Evolutionary conservation across 1,284 basidiomycete genomes (phyloP).

Genomic region (Marasmius oreades): DNA sequence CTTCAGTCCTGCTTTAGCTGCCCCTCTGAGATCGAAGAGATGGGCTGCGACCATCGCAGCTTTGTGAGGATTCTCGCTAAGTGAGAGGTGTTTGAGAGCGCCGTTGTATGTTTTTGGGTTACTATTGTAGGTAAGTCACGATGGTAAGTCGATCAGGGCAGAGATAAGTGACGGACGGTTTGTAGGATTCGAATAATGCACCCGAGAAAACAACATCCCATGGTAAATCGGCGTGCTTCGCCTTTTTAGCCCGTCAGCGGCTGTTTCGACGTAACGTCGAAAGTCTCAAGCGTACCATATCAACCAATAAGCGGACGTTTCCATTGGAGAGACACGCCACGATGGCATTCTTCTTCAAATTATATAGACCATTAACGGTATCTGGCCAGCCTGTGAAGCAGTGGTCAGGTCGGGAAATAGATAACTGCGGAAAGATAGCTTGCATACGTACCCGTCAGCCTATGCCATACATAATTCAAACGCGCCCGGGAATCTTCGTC

Average conservation of each 20-base stretch:
- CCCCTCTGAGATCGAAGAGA: constrained; percentile 51
- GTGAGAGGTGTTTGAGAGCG: constrained; percentile 45
- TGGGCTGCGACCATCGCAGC: constrained; percentile 67
- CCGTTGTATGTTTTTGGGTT: constrained; percentile 50
- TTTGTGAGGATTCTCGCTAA: constrained; percentile 38
- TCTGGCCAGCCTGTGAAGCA: constrained; percentile 52
- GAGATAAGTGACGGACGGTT: constrained; percentile 39
- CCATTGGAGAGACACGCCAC: constrained; percentile 61
- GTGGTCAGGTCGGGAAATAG: neutral
- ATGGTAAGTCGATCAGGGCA: neutral
- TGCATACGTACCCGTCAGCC: constrained; percentile 39
- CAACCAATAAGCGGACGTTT: constrained; percentile 53
- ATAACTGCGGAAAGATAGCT: no score
- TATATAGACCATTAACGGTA: constrained; percentile 41
- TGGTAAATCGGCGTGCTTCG: constrained; percentile 54
- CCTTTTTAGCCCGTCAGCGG: constrained; percentile 56
- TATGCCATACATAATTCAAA: constrained; percentile 53
- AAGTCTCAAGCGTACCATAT: constrained; percentile 44
- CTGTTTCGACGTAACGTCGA: no score
- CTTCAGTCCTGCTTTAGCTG: constrained; percentile 48
- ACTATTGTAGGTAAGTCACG: constrained; percentile 26
- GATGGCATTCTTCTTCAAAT: constrained; percentile 47
- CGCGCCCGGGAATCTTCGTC: constrained; percentile 38
- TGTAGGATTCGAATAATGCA: constrained; percentile 57
- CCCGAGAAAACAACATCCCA: constrained; percentile 63